Evolutionary conservation across 1,284 basidiomycete species (phyloP).

Genomic region (Ceratobasidium sp.): DNA sequence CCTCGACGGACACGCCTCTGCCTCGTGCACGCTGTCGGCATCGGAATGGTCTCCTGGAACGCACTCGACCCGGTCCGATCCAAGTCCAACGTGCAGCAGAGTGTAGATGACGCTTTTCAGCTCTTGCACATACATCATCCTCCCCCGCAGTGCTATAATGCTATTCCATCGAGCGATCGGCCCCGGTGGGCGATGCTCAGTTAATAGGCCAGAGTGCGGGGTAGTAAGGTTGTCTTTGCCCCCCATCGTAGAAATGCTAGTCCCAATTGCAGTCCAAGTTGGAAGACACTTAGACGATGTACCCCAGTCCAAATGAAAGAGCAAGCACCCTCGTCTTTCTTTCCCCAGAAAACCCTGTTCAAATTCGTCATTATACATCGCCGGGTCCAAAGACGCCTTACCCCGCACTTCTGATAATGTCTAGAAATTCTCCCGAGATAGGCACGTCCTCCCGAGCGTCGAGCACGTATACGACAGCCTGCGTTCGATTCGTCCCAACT

Average conservation of each 20-base stretch:
- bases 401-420: conserved; percentile 27
- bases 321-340: no score
- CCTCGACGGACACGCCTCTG: conserved; percentile 17
- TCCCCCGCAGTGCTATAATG: neutral
- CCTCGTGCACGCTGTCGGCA: conserved; percentile 14
- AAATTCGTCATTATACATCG: conserved; percentile 5
- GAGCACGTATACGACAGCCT: neutral
- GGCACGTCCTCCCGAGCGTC: conserved; percentile 1
- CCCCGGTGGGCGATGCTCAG: conserved; percentile 8
- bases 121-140: no score
- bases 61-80: conserved; percentile 18
- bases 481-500: neutral
- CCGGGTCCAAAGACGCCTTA: neutral
- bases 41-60: conserved; percentile 4
- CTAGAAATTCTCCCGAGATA: conserved; percentile 39
- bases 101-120: neutral
- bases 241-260: conserved; percentile 9
- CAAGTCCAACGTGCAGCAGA: no score
- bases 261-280: neutral
- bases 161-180: conserved; percentile 10
- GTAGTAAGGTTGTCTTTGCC: conserved; percentile 33
- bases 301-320: no score
- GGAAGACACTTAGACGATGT: neutral
- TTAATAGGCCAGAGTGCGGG: conserved; percentile 26
- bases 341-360: neutral